Evolutionary conservation across 1,284 basidiomycete genomes (phyloP).

Genomic region (Acaromyces ingoldii): DNA sequence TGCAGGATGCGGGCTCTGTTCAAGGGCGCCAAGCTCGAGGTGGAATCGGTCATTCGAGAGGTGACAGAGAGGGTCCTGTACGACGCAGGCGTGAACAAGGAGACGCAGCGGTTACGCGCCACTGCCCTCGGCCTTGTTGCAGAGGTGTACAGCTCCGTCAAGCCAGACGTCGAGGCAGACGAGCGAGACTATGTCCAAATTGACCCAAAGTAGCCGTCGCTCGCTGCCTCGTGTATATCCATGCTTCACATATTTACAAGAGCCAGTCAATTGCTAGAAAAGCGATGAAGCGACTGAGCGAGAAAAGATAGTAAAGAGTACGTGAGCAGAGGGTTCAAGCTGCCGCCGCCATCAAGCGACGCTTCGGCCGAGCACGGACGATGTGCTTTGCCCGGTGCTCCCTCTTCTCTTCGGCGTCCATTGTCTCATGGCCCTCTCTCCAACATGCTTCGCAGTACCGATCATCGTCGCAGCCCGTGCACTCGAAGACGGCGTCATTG

Average conservation of each 20-base stretch:
- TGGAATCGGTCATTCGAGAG: constrained; percentile 88
- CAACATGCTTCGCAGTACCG: constrained; percentile 5
- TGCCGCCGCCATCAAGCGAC: background rate
- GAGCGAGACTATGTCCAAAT: constrained; percentile 11
- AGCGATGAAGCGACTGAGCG: no score
- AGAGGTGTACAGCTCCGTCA: constrained; percentile 12
- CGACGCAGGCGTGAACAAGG: constrained; percentile 50
- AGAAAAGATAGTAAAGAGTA: no score
- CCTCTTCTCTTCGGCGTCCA: background rate
- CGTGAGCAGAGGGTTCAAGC: no score
- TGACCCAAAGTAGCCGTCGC: constrained; percentile 4
- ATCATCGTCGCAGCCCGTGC: constrained; percentile 7
- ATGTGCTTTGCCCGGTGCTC: constrained; percentile 1
- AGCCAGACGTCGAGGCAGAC: constrained; percentile 6
- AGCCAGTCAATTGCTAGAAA: no score
- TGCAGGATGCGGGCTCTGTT: constrained; percentile 45
- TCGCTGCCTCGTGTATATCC: no score
- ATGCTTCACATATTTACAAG: no score
- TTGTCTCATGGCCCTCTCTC: constrained; percentile 5
- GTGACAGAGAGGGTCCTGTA: constrained; percentile 80
- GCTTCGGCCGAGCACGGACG: background rate
- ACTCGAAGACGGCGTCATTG: constrained; percentile 2
- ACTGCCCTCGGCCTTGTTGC: constrained; percentile 34
- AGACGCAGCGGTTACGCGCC: constrained; percentile 45
- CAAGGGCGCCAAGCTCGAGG: constrained; percentile 81